Evolutionary conservation across 2,329 filamentous ascomycete species (phyloP).

Genomic region (Ophiostoma himal-ulmi): DNA sequence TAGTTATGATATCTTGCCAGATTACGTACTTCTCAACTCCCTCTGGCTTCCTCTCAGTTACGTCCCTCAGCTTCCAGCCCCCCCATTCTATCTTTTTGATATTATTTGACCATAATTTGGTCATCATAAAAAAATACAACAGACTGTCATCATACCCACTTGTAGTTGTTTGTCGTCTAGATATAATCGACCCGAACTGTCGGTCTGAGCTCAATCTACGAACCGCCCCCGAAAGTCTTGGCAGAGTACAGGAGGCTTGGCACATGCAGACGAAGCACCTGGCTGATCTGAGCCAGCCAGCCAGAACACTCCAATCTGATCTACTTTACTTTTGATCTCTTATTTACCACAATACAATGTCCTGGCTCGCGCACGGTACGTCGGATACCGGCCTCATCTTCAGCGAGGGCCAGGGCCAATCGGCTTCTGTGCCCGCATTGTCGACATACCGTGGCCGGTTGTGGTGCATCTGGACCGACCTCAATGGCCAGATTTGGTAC

Average conservation of each 20-base stretch:
- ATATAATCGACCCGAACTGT: neutral
- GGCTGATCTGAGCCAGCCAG: neutral
- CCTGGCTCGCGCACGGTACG: constrained; percentile 33
- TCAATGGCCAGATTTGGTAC: constrained; percentile 33
- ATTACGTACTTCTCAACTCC: neutral
- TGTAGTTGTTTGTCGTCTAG: neutral
- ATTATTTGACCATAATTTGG: neutral
- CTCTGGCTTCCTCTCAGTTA: neutral
- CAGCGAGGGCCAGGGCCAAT: constrained; percentile 29
- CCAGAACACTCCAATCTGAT: neutral
- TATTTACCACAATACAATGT: constrained; percentile 17
- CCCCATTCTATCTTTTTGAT: neutral
- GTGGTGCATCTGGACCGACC: constrained; percentile 35
- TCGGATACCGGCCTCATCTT: constrained; percentile 30
- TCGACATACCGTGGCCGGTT: constrained; percentile 34
- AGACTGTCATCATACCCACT: neutral
- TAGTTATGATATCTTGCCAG: neutral
- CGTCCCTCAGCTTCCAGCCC: neutral
- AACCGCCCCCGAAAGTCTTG: constrained; percentile 3
- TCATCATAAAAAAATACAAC: neutral
- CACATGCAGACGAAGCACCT: neutral
- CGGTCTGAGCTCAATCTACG: neutral
- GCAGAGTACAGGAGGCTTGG: neutral
- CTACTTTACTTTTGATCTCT: neutral
- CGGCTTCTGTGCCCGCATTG: constrained; percentile 33